Percentiles rank a stretch among this genome's conserved stretches.
These are phyloP conservation scores for Neurospora terricola DNA, from an alignment of 495 filamentous ascomycete genomes.

Conservation along the genomic window DNA sequence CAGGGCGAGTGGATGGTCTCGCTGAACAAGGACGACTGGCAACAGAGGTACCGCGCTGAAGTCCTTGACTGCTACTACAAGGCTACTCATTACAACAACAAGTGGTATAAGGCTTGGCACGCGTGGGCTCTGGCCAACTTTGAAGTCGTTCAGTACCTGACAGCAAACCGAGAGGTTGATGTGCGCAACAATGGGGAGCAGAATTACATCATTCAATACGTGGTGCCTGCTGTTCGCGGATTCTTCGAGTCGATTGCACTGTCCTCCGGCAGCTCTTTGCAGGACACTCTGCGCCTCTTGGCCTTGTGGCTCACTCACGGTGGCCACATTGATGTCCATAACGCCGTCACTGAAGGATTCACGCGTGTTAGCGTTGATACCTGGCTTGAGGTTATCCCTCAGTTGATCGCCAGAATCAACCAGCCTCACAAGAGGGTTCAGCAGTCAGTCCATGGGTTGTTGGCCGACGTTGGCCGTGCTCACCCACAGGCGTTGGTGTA, in stretches of 20 bases:
- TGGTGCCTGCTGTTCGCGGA: conserved; percentile 85
- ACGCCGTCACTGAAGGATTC: conserved; percentile 80
- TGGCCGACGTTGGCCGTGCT: conserved; percentile 82
- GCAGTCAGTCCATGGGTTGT: conserved; percentile 77
- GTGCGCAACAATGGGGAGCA: conserved; percentile 43
- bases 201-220: conserved; percentile 62
- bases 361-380: conserved; percentile 87
- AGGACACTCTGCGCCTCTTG: conserved; percentile 86
- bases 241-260: conserved; percentile 94
- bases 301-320: conserved; percentile 96
- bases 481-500: conserved; percentile 99
- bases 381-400: conserved; percentile 96
- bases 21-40: conserved; percentile 77
- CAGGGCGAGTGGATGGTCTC: conserved; percentile 92
- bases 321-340: conserved; percentile 76
- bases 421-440: conserved; percentile 82
- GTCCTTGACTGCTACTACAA: conserved; percentile 80
- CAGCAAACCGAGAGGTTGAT: conserved; percentile 50
- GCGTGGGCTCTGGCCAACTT: conserved; percentile 99
- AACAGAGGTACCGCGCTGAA: conserved; percentile 60
- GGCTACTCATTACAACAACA: conserved; percentile 81
- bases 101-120: conserved; percentile 99
- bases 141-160: conserved; percentile 81
- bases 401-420: conserved; percentile 94
- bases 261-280: conserved; percentile 81